phyloP scores from a whole-genome alignment of 257 asterid genomes.

The Solanum pinnatisectum region DNA sequence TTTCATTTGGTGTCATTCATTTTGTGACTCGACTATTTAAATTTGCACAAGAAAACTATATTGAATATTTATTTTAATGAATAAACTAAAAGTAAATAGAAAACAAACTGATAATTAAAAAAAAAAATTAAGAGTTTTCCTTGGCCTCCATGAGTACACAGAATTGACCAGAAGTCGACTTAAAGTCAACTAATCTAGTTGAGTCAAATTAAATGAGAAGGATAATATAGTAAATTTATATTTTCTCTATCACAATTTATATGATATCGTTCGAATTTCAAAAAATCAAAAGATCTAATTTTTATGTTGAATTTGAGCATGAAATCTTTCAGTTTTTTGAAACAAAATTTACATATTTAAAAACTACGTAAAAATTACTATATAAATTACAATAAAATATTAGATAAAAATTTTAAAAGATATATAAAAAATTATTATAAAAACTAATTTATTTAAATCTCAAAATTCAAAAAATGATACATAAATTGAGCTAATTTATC shows the following conservation, averaged over 20 bases:
- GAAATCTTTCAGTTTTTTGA: too few species aligned
- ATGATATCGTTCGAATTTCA: rapidly evolving
- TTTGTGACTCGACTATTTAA: background rate
- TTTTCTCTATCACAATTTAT: too few species aligned
- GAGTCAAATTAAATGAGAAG: background rate
- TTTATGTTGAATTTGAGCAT: rapidly evolving
- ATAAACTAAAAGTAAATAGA: background rate
- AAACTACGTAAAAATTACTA: too few species aligned
- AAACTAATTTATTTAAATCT: background rate
- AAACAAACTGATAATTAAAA: background rate
- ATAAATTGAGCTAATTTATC: too few species aligned
- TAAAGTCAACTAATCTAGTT: background rate
- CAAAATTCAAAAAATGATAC: too few species aligned
- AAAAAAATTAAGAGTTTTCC: background rate
- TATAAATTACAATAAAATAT: too few species aligned
- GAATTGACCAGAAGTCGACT: background rate
- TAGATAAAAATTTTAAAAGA: too few species aligned
- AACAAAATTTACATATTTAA: too few species aligned
- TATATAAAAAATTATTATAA: background rate
- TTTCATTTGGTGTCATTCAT: too few species aligned
- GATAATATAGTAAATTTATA: background rate
- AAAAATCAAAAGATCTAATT: too few species aligned
- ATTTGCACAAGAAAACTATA: too few species aligned
- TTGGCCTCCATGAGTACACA: background rate
- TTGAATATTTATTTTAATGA: too few species aligned